Conservation (phyloP, 345 rosid species). For the Eucalyptus tenuipes region DNA sequence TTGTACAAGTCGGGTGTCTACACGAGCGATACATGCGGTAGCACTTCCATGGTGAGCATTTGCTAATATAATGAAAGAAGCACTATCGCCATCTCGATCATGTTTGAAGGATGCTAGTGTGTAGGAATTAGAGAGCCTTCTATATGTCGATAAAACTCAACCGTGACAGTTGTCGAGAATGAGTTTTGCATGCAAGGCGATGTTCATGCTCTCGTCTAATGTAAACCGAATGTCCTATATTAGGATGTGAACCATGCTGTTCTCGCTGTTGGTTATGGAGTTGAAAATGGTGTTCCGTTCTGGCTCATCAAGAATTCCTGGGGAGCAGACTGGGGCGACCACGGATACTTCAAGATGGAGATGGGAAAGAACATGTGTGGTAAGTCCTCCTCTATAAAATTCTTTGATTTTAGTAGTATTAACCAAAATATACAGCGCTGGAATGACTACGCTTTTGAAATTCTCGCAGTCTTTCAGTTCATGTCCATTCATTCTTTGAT, state of each 20-base stretch:
- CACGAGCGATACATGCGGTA: constrained; percentile 59
- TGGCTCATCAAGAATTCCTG: constrained; percentile 98
- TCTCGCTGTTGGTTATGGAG: constrained; percentile 91
- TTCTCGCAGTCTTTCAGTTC: not conserved
- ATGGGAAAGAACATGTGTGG: constrained; percentile 97
- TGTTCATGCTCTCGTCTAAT: not conserved
- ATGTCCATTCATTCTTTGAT: not conserved
- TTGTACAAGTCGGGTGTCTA: constrained; percentile 75
- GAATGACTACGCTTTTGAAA: not conserved
- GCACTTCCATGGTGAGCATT: constrained; percentile 16
- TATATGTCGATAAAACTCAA: not conserved
- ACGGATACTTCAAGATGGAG: constrained; percentile 95
- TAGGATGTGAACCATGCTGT: constrained; percentile 99
- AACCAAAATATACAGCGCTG: not conserved
- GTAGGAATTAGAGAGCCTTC: not conserved
- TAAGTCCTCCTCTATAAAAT: constrained; percentile 14
- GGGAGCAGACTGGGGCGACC: constrained; percentile 75
- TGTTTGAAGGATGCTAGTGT: not conserved
- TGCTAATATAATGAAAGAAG: not conserved
- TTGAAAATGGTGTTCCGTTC: constrained; percentile 62
- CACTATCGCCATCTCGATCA: not conserved
- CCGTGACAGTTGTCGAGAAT: not conserved
- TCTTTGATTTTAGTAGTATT: not conserved
- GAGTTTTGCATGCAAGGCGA: not conserved
- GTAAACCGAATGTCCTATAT: not conserved